Evolutionary conservation across 177 flowering plant genomes (phyloP).

Genomic region (Telopea speciosissima): DNA sequence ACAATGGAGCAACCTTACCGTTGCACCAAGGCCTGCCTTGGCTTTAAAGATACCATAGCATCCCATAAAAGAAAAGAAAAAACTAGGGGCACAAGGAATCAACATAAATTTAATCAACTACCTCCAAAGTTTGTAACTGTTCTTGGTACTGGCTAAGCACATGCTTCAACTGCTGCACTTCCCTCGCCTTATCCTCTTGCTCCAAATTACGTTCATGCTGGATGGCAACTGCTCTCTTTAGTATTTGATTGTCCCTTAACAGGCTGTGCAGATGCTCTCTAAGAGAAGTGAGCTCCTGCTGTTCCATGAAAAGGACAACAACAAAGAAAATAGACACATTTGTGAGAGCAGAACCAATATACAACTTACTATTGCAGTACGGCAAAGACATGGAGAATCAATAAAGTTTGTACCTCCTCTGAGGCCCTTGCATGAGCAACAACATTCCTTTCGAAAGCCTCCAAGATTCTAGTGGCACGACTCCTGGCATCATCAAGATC

Average conservation of each 20-base stretch:
- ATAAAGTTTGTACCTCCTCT: conserved; percentile 11
- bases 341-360: neutral
- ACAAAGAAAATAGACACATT: neutral
- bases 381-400: neutral
- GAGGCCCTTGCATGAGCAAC: conserved; percentile 11
- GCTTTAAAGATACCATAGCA: neutral
- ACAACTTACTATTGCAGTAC: neutral
- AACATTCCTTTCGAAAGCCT: conserved; percentile 24
- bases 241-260: conserved; percentile 26
- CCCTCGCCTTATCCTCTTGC: conserved; percentile 27
- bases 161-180: conserved; percentile 27
- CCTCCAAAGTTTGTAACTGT: conserved; percentile 28
- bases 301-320: conserved; percentile 6
- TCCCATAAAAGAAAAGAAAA: neutral
- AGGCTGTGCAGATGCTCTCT: conserved; percentile 25
- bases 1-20: too few relatives aligned
- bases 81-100: neutral
- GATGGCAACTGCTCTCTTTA: conserved; percentile 29
- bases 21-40: too few relatives aligned
- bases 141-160: conserved; percentile 27
- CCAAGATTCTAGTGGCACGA: conserved; percentile 26
- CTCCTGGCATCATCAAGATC: conserved; percentile 24
- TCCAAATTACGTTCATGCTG: conserved; percentile 32
- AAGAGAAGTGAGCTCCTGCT: conserved; percentile 18
- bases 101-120: conserved; percentile 4